Evolutionary conservation across 768 basidiomycete species (phyloP), one percentile per base, ranked within the genome.

Genomic region (Candolleomyces eurysporus): DNA sequence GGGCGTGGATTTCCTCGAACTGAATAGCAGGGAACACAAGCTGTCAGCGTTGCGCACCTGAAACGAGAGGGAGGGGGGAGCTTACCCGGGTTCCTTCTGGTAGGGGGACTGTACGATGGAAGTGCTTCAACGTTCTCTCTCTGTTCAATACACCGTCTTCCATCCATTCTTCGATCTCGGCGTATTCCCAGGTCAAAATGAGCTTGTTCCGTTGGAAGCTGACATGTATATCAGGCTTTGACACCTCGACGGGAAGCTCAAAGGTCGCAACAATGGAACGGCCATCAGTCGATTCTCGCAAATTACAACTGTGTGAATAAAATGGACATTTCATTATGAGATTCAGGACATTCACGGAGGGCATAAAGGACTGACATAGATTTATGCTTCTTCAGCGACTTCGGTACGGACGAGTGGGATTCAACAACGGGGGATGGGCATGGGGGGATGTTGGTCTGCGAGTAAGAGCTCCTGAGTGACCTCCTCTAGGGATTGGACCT

Each of bases 1-100:
- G 79, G 6, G 88, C 88, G 52, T 80, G 83, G 60, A 92, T 81
- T 68, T 92, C 89, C 67, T 89, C 87, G 61, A 90, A 91, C 90
- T 91, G 57, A 21, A 48, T 22, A 32, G 26, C 17, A 32, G 19
- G n/a, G 19, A 52, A 21, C n/a, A 54, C 36, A 61, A 50, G 59
- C 55, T n/a, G 52, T 46, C 36, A 57, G 58, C 50, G 30, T 36
- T 26, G 26, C 52, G 16, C 13, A n/a, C 32, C 13, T 11, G 13
- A 53, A 50, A 31, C 36, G 31, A 42, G 58, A 45, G 57, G 54
- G 22, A n/a, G 32, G 16, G 56, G 39, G 45, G 26, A 16, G 68
- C 83, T 71, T 65, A 88, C 89, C 71, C 80, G 85, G 21, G 90
- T 90, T 49, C 87, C 90, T 61, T 90, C 87, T 13, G 90, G 88